Conservation (phyloP, 441 rosid species). For the Raphanus hybrid region DNA sequence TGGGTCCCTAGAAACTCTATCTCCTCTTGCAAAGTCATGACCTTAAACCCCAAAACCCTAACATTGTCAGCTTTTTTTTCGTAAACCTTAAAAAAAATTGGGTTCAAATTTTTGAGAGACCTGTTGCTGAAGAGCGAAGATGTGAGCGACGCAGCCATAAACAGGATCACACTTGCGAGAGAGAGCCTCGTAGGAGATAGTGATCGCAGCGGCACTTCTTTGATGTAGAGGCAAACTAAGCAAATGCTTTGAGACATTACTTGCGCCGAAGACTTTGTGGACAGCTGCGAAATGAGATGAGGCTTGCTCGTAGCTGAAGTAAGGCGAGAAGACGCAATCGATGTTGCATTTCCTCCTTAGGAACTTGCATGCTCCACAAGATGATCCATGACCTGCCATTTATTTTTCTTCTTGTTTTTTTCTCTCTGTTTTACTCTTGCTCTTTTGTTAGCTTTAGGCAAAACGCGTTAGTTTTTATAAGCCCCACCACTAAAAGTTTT, state of each 20-base stretch:
- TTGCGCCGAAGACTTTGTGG: conserved; percentile 95
- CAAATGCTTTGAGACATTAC: conserved; percentile 88
- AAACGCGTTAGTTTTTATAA: conserved; percentile 34
- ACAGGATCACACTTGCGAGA: conserved; percentile 84
- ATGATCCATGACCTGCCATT: conserved; percentile 85
- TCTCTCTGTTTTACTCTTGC: conserved; percentile 13
- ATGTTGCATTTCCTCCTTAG: conserved; percentile 84
- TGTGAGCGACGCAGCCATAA: conserved; percentile 88
- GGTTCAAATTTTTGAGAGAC: conserved; percentile 40
- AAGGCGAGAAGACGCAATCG: conserved; percentile 91
- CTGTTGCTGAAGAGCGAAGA: conserved; percentile 93
- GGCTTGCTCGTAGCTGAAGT: conserved; percentile 87
- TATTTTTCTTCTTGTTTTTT: not conserved
- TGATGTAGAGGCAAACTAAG: conserved; percentile 66
- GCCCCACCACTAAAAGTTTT: conserved; percentile 29
- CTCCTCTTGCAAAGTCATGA: conserved; percentile 75
- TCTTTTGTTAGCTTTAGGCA: conserved; percentile 21
- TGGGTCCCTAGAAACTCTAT: conserved; percentile 67
- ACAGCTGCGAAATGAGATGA: conserved; percentile 86
- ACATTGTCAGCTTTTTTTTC: conserved; percentile 1
- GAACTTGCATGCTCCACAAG: conserved; percentile 98
- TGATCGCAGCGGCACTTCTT: conserved; percentile 74
- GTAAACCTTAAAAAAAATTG: too few relatives aligned
- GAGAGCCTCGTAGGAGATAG: conserved; percentile 90
- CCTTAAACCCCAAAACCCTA: conserved; percentile 43